Percentiles rank a stretch among this genome's conserved stretches.
These are phyloP conservation scores for Globisporangium cystogenes DNA, from an alignment of 352 stramenopile genomes.

Conservation along the genomic window DNA sequence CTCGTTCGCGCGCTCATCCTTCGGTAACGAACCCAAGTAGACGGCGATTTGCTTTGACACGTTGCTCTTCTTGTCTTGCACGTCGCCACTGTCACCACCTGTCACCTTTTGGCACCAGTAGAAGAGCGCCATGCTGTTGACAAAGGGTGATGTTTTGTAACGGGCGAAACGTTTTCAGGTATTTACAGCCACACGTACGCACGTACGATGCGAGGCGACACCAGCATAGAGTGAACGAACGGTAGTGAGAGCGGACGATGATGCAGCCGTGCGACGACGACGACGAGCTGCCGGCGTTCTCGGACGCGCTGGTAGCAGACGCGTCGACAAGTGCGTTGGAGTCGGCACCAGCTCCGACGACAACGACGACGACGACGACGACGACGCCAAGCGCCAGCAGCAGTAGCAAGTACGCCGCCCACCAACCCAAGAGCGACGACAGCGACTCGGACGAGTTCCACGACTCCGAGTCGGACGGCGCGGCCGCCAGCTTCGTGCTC, in stretches of 20 bases:
- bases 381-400: neutral
- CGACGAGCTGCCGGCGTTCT: neutral
- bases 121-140: no score
- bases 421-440: neutral
- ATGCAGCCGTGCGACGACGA: conserved; percentile 11
- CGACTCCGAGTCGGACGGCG: conserved; percentile 14
- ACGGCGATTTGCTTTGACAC: conserved; percentile 7
- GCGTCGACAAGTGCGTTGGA: neutral
- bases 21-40: conserved; percentile 8
- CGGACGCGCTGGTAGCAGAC: neutral
- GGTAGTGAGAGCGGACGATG: no score
- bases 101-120: no score
- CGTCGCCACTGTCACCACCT: no score
- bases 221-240: no score
- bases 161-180: no score
- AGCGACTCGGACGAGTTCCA: conserved; percentile 17
- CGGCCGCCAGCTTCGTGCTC: conserved; percentile 19
- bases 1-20: conserved; percentile 1
- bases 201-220: no score
- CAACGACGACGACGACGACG: no score
- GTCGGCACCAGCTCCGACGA: no score
- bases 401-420: conserved; percentile 1
- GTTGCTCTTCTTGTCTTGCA: neutral
- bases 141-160: no score
- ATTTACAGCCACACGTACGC: no score